Evolutionary conservation across 2,329 filamentous ascomycete species (phyloP).

Genomic region (Fusarium albosuccineum): DNA sequence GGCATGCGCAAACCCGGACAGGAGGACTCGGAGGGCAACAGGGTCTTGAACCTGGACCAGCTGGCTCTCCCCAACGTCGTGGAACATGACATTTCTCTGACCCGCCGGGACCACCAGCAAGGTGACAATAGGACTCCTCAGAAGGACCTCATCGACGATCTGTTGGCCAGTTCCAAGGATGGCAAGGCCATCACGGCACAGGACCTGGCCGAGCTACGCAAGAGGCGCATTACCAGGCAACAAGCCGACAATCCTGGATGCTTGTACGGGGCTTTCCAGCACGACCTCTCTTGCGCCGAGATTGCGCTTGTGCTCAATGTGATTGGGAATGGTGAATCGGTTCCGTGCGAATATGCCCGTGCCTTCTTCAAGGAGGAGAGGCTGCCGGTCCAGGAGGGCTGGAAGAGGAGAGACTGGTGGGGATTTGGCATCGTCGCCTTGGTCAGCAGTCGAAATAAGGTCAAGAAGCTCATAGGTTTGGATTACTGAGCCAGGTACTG

Average conservation of each 20-base stretch:
- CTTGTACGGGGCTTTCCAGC: slow-evolving; percentile 32
- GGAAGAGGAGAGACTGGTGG: slow-evolving; percentile 21
- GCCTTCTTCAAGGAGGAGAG: slow-evolving; percentile 39
- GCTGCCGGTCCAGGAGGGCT: slow-evolving; percentile 35
- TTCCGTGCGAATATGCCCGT: slow-evolving; percentile 30
- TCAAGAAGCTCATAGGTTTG: slow-evolving; percentile 26
- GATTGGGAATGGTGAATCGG: slow-evolving; percentile 32
- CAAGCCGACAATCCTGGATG: slow-evolving; percentile 31
- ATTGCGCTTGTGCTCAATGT: slow-evolving; percentile 40
- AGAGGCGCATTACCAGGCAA: slow-evolving; percentile 34
- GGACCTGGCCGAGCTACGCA: slow-evolving; percentile 40
- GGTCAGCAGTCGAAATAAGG: slow-evolving; percentile 19
- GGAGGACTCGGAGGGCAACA: slow-evolving; percentile 29
- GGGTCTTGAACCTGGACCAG: slow-evolving; percentile 40
- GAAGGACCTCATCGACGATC: slow-evolving; percentile 34
- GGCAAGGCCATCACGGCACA: slow-evolving; percentile 34
- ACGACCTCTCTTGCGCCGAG: slow-evolving; percentile 37
- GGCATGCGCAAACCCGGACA: slow-evolving; percentile 43
- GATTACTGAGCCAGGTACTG: slow-evolving; percentile 9
- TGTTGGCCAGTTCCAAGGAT: slow-evolving; percentile 38
- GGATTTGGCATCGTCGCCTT: slow-evolving; percentile 31
- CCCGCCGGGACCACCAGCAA: slow-evolving; percentile 38
- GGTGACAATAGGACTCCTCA: slow-evolving; percentile 36
- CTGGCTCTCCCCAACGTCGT: slow-evolving; percentile 34
- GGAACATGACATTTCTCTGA: slow-evolving; percentile 44